A percentile compares a stretch with the other conserved stretches of the same genome.
These are phyloP conservation scores for Byssoonygena ceratinophila DNA, from an alignment of 2,329 filamentous ascomycete genomes.

Conservation along the genomic window DNA sequence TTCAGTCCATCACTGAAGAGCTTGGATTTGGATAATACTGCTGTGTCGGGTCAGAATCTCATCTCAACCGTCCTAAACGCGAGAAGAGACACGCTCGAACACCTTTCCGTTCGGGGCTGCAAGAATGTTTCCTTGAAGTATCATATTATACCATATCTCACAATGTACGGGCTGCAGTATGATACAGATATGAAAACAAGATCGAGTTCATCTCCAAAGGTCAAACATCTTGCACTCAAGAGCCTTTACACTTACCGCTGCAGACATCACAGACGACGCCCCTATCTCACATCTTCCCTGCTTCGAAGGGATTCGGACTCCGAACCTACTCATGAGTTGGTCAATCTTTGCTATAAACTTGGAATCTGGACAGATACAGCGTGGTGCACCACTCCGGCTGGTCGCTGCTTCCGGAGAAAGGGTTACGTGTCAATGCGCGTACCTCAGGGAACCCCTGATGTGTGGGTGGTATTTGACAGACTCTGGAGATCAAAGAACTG, in stretches of 20 bases:
- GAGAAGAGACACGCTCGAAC: constrained; percentile 45
- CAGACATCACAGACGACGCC: constrained; percentile 50
- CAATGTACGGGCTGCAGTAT: constrained; percentile 37
- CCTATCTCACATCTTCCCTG: constrained; percentile 48
- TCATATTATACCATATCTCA: constrained; percentile 50
- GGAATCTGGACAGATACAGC: constrained; percentile 53
- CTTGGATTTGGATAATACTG: constrained; percentile 51
- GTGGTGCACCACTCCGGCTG: constrained; percentile 50
- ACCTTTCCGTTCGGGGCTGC: constrained; percentile 52
- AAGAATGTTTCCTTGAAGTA: constrained; percentile 57
- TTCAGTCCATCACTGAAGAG: constrained; percentile 47
- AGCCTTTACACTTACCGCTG: constrained; percentile 53
- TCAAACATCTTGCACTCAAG: constrained; percentile 43
- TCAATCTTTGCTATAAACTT: constrained; percentile 48
- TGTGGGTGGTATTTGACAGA: constrained; percentile 53
- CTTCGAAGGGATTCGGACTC: constrained; percentile 49
- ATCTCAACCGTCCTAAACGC: constrained; percentile 46
- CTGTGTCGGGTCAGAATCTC: constrained; percentile 48
- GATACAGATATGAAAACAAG: constrained; percentile 38
- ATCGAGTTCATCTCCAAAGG: constrained; percentile 24
- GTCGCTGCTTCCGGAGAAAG: constrained; percentile 45
- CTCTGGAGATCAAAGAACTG: constrained; percentile 51
- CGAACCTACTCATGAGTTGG: constrained; percentile 51
- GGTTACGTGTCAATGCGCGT: constrained; percentile 48
- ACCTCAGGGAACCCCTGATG: constrained; percentile 46